phyloP scores from a whole-genome alignment of 176 grass and related monocot genomes.

The Miscanthus lutarioriparius region DNA sequence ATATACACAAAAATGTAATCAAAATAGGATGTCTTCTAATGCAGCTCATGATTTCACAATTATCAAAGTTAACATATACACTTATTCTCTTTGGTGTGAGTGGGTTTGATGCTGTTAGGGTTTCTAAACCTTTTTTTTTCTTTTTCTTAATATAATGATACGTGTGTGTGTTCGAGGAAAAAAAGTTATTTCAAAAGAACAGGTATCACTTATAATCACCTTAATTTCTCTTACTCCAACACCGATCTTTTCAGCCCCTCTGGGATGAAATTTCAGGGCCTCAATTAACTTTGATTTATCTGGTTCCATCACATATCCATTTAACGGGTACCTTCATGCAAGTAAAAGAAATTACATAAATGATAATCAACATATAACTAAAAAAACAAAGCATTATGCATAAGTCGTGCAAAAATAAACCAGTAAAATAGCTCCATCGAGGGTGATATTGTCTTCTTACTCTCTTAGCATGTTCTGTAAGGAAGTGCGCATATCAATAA shows the following conservation, averaged over 20 bases:
- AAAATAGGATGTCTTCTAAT: constrained; percentile 4
- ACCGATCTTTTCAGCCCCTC: constrained; percentile 38
- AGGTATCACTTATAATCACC: constrained; percentile 34
- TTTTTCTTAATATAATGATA: background rate
- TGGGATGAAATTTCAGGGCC: constrained; percentile 66
- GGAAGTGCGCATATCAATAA: constrained; percentile 74
- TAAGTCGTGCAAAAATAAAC: constrained; percentile 8
- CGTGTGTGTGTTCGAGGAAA: background rate
- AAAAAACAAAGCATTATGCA: background rate
- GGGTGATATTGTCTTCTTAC: constrained; percentile 55
- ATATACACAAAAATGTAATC: background rate
- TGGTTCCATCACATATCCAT: constrained; percentile 45
- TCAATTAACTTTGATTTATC: constrained; percentile 62
- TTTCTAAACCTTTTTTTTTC: background rate
- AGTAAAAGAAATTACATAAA: constrained; percentile 17
- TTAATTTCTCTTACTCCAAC: constrained; percentile 46
- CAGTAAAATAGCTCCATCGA: constrained; percentile 6
- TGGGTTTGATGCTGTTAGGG: background rate
- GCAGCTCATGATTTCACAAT: constrained; percentile 6
- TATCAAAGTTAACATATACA: background rate
- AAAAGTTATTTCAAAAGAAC: constrained; percentile 2
- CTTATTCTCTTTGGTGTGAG: background rate
- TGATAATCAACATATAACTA: constrained; percentile 25
- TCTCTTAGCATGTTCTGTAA: constrained; percentile 71
- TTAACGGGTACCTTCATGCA: constrained; percentile 66